phyloP scores from a whole-genome alignment of 148 eudicot genomes.

The Arbutus unedo region DNA sequence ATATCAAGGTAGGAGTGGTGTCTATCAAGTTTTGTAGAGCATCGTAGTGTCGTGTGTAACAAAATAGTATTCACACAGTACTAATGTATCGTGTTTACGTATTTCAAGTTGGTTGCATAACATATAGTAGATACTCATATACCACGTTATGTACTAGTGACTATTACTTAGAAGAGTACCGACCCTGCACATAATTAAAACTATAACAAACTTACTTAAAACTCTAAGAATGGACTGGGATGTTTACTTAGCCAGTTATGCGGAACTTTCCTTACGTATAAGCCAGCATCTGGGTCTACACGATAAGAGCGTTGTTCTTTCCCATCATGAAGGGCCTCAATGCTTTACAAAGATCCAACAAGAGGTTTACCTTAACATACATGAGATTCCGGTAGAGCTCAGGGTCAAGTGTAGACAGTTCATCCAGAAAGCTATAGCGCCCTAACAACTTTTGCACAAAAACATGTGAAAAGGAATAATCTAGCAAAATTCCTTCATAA shows the following conservation, averaged over 20 bases:
- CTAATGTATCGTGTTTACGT: not conserved
- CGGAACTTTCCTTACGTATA: not conserved
- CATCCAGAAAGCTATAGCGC: constrained; percentile 94
- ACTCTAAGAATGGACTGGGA: not conserved
- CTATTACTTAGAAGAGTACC: not conserved
- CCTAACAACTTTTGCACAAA: constrained; percentile 94
- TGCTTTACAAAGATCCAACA: not conserved
- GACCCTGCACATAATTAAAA: not conserved
- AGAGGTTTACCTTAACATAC: constrained; percentile 77
- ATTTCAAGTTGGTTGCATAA: not conserved
- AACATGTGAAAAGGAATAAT: constrained; percentile 88
- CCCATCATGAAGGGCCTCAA: not conserved
- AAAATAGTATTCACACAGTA: not conserved
- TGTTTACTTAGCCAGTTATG: not conserved
- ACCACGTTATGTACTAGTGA: not conserved
- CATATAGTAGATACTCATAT: not conserved
- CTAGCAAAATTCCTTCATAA: constrained; percentile 87
- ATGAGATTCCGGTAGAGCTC: constrained; percentile 92
- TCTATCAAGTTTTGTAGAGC: not conserved
- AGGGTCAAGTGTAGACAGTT: constrained; percentile 87
- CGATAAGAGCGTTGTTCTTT: not conserved
- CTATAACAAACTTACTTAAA: not conserved
- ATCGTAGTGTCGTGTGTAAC: not conserved
- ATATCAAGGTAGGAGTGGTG: not conserved
- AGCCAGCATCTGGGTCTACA: not conserved